These are phyloP conservation scores for Irpex lacteus DNA, from an alignment of 1,284 basidiomycete genomes.

Conservation along the genomic window DNA sequence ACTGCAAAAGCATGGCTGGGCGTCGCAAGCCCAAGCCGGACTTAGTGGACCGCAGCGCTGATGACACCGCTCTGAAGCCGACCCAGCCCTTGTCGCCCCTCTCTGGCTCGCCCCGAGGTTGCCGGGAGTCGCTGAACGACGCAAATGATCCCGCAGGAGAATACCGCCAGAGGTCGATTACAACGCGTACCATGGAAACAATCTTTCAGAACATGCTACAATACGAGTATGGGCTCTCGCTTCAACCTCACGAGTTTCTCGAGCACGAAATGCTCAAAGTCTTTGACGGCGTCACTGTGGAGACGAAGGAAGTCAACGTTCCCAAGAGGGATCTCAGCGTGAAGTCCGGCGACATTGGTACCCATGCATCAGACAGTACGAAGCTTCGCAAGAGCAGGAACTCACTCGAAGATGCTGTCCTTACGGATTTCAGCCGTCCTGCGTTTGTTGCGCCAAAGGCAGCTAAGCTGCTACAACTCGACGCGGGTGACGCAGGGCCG, in stretches of 20 bases:
- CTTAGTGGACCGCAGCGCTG: conserved; percentile 28
- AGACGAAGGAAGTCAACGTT: background rate
- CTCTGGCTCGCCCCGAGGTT: conserved; percentile 14
- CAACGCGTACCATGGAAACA: conserved; percentile 36
- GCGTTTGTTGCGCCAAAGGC: conserved; percentile 20
- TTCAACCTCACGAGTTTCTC: conserved; percentile 37
- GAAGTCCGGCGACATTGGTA: background rate
- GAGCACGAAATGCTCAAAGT: background rate
- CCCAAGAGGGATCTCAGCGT: background rate
- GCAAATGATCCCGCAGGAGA: conserved; percentile 22
- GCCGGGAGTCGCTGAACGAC: conserved; percentile 17
- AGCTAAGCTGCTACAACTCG: conserved; percentile 17
- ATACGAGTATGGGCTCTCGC: conserved; percentile 44
- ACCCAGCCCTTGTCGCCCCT: background rate
- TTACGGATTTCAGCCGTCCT: background rate
- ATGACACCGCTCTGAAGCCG: background rate
- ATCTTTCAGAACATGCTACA: conserved; percentile 54
- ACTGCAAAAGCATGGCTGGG: background rate
- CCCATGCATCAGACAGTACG: conserved; percentile 28
- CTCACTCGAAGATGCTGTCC: background rate
- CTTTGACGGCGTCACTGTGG: background rate
- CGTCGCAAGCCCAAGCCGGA: conserved; percentile 1
- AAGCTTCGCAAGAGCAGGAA: conserved; percentile 25
- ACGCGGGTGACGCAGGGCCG: conserved; percentile 12
- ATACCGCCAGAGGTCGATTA: background rate